Evolutionary conservation across 2,329 filamentous ascomycete species (phyloP), one percentile per base, ranked within the genome.

Genomic region (Sclerotinia subarctica): DNA sequence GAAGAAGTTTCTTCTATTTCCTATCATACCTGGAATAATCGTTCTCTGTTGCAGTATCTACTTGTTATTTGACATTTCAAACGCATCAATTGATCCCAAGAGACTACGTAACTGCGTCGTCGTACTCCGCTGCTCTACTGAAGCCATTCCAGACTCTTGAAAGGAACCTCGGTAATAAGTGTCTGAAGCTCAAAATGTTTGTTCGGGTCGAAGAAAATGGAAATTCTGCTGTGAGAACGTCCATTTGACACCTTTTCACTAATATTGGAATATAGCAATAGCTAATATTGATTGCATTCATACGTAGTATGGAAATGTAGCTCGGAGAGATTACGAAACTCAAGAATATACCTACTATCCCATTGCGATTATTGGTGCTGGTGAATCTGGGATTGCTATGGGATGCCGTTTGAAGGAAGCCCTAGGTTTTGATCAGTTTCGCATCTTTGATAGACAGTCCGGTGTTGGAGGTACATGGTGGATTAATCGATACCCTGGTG

Each of bases 331-430:
- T 26, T 79, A 80, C 68, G 76, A 77, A 51, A 77, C 77, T 56
- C 71, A 78, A 68, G 78, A 76, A 57, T 81, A 81, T 60, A 72
- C 74, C 4, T 76, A 76, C 51, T 74, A 74, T 70, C 77, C 78
- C 68, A 80, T 87, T 64, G 75, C 84, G 63, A 84, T 88, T 68
- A 80, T 88, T 51, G 86, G 86, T 3, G 85, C 85, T 8, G 86
- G 86, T 7, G 83, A 85, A 70, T 85, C 84, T 1, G 86, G 85
- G 3, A 85, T 88, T 72, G 85, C 85, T 7, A 84, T 86, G 81
- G 86, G 81, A n/a, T 85, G 83, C 70, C 80, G 82, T 57, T 72
- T 88, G 69, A 86, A 86, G 71, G 78, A 83, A 57, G 78, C 79
- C 49, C 79, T 87, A 17, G 82, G 82, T 2, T 84, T 84, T 70